These are phyloP conservation scores for Macrophomina pseudophaseolina DNA, from an alignment of 2,329 filamentous ascomycete genomes.

Conservation along the genomic window DNA sequence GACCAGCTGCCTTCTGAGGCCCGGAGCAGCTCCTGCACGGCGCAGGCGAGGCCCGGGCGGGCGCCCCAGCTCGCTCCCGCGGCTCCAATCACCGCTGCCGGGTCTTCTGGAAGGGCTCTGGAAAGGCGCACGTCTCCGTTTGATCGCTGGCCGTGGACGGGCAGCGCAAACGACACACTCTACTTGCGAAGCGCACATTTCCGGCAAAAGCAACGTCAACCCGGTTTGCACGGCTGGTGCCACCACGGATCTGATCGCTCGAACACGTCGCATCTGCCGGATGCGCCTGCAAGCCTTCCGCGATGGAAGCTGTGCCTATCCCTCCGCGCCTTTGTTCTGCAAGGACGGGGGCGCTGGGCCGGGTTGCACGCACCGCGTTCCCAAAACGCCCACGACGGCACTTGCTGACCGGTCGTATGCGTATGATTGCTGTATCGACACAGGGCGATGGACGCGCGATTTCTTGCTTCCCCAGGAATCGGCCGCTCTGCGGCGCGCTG, in stretches of 20 bases:
- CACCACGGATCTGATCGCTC: constrained; percentile 24
- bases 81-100: constrained; percentile 15
- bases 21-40: constrained; percentile 11
- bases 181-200: constrained; percentile 19
- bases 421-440: not conserved
- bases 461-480: constrained; percentile 26
- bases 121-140: constrained; percentile 33
- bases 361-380: constrained; percentile 6
- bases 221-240: constrained; percentile 24
- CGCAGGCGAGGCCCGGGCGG: constrained; percentile 10
- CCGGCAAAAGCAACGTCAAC: constrained; percentile 25
- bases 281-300: constrained; percentile 26
- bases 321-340: constrained; percentile 23
- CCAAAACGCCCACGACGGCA: not conserved
- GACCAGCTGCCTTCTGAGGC: constrained; percentile 8
- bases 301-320: constrained; percentile 26
- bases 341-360: constrained; percentile 22
- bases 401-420: constrained; percentile 11
- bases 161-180: constrained; percentile 17
- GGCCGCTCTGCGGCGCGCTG: constrained; percentile 17
- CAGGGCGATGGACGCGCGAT: not conserved
- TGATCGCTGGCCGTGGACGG: constrained; percentile 31
- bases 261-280: constrained; percentile 25
- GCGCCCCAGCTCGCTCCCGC: constrained; percentile 8
- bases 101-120: constrained; percentile 37